Evolutionary conservation across 257 asterid genomes (phyloP).

Genomic region (Dorcoceras hygrometricum): DNA sequence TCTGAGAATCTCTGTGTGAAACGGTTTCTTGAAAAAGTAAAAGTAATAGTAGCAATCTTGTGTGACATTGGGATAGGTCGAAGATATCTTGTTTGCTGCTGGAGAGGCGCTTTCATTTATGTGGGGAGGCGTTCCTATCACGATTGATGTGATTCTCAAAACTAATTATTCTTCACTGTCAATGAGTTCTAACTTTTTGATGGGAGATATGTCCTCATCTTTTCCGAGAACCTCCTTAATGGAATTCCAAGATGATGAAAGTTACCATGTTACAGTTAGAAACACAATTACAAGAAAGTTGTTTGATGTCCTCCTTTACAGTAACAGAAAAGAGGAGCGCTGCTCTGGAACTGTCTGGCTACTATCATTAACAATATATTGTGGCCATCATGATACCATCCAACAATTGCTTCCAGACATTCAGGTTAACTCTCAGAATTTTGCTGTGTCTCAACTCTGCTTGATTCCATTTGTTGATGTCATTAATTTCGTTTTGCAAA

Average conservation of each 20-base stretch:
- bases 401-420: slow-evolving; percentile 95
- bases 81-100: slow-evolving; percentile 94
- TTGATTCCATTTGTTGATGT: slow-evolving; percentile 18
- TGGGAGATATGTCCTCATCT: slow-evolving; percentile 74
- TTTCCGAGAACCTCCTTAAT: slow-evolving; percentile 35
- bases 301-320: slow-evolving; percentile 81
- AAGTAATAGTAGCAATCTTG: slow-evolving; percentile 2
- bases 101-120: slow-evolving; percentile 97
- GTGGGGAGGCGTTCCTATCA: slow-evolving; percentile 98
- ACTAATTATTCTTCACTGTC: slow-evolving; percentile 93
- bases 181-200: slow-evolving; percentile 78
- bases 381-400: slow-evolving; percentile 73
- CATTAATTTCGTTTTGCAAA: slow-evolving; percentile 7
- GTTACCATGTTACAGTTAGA: slow-evolving; percentile 64
- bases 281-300: slow-evolving; percentile 82
- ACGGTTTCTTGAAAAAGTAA: slow-evolving; percentile 16
- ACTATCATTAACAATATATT: slow-evolving; percentile 80
- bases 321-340: slow-evolving; percentile 95
- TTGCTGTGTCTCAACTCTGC: slow-evolving; percentile 15
- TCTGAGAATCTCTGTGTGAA: slow-evolving; percentile 18
- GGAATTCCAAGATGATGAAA: slow-evolving; percentile 54
- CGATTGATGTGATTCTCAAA: slow-evolving; percentile 72
- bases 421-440: slow-evolving; percentile 59
- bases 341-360: slow-evolving; percentile 99
- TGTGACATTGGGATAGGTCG: slow-evolving; percentile 48